Conservation (phyloP, 2,329 filamentous ascomycete species). For the Didymella glomerata region DNA sequence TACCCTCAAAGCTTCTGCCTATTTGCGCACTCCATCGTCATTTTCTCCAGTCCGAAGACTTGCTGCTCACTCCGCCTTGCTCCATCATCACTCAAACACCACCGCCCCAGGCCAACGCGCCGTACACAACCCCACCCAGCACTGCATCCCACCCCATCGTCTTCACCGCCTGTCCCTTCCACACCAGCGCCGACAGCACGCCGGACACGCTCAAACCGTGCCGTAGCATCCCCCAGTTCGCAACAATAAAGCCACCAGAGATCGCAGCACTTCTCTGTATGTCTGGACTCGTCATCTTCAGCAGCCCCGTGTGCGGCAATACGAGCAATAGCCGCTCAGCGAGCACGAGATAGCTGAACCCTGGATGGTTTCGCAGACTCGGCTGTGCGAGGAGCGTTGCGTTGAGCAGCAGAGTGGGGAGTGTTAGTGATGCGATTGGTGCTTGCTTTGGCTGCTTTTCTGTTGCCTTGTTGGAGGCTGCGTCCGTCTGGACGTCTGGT, state of each 20-base stretch:
- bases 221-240: conserved; percentile 32
- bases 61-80: too few species aligned
- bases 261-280: conserved; percentile 33
- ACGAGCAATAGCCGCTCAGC: conserved; percentile 34
- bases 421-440: conserved; percentile 28
- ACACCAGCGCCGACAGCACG: conserved; percentile 21
- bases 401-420: conserved; percentile 42
- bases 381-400: conserved; percentile 34
- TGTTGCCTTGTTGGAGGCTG: too few species aligned
- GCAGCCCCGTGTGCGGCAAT: conserved; percentile 32
- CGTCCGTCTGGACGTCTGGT: conserved; percentile 26
- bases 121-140: conserved; percentile 28
- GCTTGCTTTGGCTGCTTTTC: conserved; percentile 13
- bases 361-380: conserved; percentile 21
- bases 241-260: conserved; percentile 38
- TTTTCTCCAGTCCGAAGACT: too few species aligned
- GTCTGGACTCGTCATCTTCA: conserved; percentile 31
- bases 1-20: too few species aligned
- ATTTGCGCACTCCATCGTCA: too few species aligned
- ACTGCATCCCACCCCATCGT: conserved; percentile 42
- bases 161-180: conserved; percentile 32
- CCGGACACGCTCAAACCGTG: conserved; percentile 21
- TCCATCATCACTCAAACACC: conserved; percentile 37
- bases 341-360: conserved; percentile 34
- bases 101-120: conserved; percentile 36